A percentile compares a stretch with the other conserved stretches of the same genome.
phyloP scores from a whole-genome alignment of 2,329 filamentous ascomycete genomes.

The Emydomyces testavorans region DNA sequence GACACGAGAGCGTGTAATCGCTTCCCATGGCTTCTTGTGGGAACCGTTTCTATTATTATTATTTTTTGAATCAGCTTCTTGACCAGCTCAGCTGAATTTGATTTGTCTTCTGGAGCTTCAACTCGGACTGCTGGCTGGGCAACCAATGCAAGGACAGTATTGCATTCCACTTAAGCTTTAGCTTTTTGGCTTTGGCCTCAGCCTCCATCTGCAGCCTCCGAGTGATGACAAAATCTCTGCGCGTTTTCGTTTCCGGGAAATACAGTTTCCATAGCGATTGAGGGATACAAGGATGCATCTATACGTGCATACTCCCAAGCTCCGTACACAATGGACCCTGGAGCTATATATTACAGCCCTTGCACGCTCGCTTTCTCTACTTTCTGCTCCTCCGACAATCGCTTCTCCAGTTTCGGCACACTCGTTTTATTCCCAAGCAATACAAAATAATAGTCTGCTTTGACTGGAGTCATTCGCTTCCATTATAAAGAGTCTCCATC shows the following conservation, averaged over 20 bases:
- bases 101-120: background rate
- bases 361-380: background rate
- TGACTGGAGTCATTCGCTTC: constrained; percentile 2
- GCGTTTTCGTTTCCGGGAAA: background rate
- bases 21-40: background rate
- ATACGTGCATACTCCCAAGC: too few relatives aligned
- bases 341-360: constrained; percentile 6
- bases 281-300: background rate
- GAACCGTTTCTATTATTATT: constrained; percentile 8
- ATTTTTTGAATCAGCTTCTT: background rate
- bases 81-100: background rate
- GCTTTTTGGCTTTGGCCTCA: too few relatives aligned
- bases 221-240: constrained; percentile 3
- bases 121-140: background rate
- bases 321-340: background rate
- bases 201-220: too few relatives aligned
- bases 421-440: constrained; percentile 1
- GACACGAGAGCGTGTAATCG: background rate
- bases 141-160: constrained; percentile 10
- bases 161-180: constrained; percentile 8
- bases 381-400: background rate
- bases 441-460: background rate
- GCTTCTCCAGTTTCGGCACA: background rate
- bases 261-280: background rate
- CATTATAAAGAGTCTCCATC: background rate